A percentile compares a stretch with the other conserved stretches of the same genome.
phyloP scores from a whole-genome alignment of 441 rosid genomes.

The Mallotus repandus region DNA sequence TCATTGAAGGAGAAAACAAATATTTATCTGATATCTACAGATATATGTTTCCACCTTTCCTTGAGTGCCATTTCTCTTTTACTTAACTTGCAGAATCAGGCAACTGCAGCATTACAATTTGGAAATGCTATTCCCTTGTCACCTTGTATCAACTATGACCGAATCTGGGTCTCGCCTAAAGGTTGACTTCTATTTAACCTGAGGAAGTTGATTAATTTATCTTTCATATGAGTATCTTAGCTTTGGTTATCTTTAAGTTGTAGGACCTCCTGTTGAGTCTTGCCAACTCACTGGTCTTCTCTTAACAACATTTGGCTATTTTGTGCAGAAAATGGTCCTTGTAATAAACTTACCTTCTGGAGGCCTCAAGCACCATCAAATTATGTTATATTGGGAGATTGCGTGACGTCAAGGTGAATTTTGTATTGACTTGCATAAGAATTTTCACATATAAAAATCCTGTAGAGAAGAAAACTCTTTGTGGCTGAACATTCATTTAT shows the following conservation, averaged over 20 bases:
- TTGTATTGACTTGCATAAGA: background rate
- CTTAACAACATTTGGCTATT: conserved; percentile 25
- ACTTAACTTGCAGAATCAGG: conserved; percentile 88
- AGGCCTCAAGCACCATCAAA: conserved; percentile 96
- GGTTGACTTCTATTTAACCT: conserved; percentile 43
- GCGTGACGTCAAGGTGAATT: conserved; percentile 94
- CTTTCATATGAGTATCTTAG: conserved; percentile 11
- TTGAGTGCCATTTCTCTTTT: conserved; percentile 86
- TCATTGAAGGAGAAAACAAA: conserved; percentile 91
- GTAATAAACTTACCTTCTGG: conserved; percentile 91
- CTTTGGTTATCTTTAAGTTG: conserved; percentile 12
- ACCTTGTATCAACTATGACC: conserved; percentile 83
- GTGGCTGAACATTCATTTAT: background rate
- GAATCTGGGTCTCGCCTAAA: conserved; percentile 89
- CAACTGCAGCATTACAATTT: conserved; percentile 75
- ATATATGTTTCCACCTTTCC: conserved; percentile 87
- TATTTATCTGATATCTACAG: conserved; percentile 81
- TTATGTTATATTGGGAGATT: conserved; percentile 97
- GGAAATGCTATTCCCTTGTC: conserved; percentile 87
- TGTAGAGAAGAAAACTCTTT: background rate
- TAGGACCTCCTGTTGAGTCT: conserved; percentile 7
- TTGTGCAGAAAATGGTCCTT: conserved; percentile 72
- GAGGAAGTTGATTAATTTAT: conserved; percentile 15
- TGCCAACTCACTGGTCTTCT: background rate
- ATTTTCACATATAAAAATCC: background rate